phyloP scores from a whole-genome alignment of 2,329 filamentous ascomycete genomes.

The Fusarium papillatum region DNA sequence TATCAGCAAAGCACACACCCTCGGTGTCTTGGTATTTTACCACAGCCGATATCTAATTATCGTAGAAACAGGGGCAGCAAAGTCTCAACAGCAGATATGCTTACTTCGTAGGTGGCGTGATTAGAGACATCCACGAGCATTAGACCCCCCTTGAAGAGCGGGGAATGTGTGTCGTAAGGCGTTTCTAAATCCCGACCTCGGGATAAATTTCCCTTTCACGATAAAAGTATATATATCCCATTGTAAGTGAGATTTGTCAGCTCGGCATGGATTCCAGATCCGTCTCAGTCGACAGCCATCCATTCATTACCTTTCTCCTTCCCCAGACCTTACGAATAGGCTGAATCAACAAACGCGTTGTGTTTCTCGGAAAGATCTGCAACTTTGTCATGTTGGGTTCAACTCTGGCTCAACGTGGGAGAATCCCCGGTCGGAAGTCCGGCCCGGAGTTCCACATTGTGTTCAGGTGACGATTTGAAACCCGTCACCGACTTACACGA shows the following conservation, averaged over 20 bases:
- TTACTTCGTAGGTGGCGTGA: neutral
- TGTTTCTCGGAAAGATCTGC: neutral
- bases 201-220: neutral
- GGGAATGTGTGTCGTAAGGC: neutral
- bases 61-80: neutral
- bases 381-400: neutral
- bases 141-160: neutral
- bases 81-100: neutral
- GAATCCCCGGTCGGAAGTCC: neutral
- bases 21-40: neutral
- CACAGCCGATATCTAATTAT: neutral
- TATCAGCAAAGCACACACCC: neutral
- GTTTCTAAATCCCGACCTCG: neutral
- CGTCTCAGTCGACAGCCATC: neutral
- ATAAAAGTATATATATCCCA: too few relatives aligned
- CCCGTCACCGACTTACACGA: neutral
- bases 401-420: neutral
- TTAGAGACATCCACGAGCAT: neutral
- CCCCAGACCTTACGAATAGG: neutral
- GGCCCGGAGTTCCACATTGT: neutral
- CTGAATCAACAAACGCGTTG: neutral
- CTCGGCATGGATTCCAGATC: neutral
- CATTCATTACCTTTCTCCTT: too few relatives aligned
- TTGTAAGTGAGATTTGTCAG: neutral
- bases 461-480: neutral